Percentiles rank a stretch among this genome's conserved stretches.
phyloP scores from a whole-genome alignment of 805 yeast species.

The Yarrowia sp. region DNA sequence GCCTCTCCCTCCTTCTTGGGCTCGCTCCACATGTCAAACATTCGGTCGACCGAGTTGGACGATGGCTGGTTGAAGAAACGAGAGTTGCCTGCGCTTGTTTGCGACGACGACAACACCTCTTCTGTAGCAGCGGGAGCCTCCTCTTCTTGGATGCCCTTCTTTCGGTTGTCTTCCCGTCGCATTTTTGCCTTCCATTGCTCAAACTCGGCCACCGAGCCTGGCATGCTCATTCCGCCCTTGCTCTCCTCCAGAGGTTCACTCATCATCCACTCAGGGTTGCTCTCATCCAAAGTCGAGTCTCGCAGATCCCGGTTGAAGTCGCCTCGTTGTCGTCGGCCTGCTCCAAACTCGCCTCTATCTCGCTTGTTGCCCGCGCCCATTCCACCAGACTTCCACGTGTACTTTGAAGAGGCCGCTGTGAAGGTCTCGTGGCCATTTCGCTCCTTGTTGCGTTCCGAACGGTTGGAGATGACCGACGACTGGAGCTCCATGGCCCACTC shows the following conservation, averaged over 20 bases:
- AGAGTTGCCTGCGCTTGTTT: not conserved
- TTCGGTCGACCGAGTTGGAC: conserved; percentile 63
- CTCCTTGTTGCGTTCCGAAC: not conserved
- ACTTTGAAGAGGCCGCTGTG: conserved; percentile 12
- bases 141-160: conserved; percentile 13
- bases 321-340: conserved; percentile 7
- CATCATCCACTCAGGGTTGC: conserved; percentile 25
- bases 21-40: conserved; percentile 94
- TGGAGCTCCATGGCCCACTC: conserved; percentile 25
- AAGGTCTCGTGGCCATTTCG: conserved; percentile 11
- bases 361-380: conserved; percentile 6
- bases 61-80: conserved; percentile 1
- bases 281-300: conserved; percentile 1
- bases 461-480: conserved; percentile 13
- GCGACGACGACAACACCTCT: not conserved
- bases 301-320: conserved; percentile 23
- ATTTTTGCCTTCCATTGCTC: conserved; percentile 34
- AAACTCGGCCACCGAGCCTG: conserved; percentile 32
- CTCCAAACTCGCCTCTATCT: conserved; percentile 13
- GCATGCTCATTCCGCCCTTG: conserved; percentile 16
- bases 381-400: conserved; percentile 20
- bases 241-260: conserved; percentile 18
- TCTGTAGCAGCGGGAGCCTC: not conserved
- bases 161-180: conserved; percentile 18
- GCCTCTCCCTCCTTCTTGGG: conserved; percentile 60